phyloP scores from a whole-genome alignment of 2,329 filamentous ascomycete species.

The Fusarium drepaniforme region DNA sequence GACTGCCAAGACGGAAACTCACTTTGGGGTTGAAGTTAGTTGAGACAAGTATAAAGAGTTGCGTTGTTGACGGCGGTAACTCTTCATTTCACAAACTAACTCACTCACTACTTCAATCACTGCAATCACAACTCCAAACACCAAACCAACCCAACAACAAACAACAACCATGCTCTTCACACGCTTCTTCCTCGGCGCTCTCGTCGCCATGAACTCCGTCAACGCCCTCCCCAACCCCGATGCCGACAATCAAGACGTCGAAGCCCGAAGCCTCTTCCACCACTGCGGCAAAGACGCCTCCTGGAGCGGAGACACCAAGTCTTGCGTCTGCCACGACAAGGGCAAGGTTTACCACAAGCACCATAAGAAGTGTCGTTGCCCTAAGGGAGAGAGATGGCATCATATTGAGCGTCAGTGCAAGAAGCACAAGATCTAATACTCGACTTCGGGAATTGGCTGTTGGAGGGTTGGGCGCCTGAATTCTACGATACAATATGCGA shows the following conservation, averaged over 20 bases:
- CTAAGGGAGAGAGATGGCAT: conserved; percentile 31
- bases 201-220: conserved; percentile 21
- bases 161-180: conserved; percentile 15
- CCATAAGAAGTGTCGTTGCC: conserved; percentile 25
- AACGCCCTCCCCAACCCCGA: conserved; percentile 20
- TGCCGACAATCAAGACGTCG: conserved; percentile 2
- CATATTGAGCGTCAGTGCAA: conserved; percentile 24
- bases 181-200: conserved; percentile 11
- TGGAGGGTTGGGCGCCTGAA: not conserved
- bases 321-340: conserved; percentile 21
- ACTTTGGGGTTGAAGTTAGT: not conserved
- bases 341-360: conserved; percentile 17
- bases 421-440: not conserved
- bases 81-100: not conserved
- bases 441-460: not conserved
- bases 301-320: conserved; percentile 4
- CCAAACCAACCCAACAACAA: not conserved
- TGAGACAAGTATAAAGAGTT: not conserved
- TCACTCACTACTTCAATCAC: not conserved
- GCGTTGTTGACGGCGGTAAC: not conserved
- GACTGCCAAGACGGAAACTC: not conserved
- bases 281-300: conserved; percentile 23
- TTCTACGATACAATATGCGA: no score
- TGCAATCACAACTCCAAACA: not conserved
- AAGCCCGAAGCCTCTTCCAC: conserved; percentile 18